A percentile compares a stretch with the other conserved stretches of the same genome.
Conservation (phyloP, 1,139 yeast species). For the Magnusiomyces fungicola region DNA sequence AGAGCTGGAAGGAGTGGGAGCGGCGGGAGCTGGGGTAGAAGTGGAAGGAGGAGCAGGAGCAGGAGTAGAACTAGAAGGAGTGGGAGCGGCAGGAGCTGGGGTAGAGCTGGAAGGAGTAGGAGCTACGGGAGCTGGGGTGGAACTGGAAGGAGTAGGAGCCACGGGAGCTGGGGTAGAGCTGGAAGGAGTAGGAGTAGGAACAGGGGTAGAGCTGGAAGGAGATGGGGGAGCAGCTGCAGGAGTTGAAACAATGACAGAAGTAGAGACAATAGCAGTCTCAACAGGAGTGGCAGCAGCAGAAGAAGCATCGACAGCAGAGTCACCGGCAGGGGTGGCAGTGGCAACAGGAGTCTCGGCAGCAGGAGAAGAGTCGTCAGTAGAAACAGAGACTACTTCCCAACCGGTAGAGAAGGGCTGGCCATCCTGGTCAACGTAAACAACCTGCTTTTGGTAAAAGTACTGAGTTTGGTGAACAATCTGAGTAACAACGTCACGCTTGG, state of each 20-base stretch:
- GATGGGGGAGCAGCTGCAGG: conserved; percentile 36
- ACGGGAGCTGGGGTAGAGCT: conserved; percentile 20
- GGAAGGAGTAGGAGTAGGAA: conserved; percentile 17
- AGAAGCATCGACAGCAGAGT: conserved; percentile 15
- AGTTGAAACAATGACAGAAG: conserved; percentile 32
- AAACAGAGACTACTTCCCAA: conserved; percentile 25
- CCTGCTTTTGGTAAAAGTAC: conserved; percentile 30
- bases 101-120: conserved; percentile 22
- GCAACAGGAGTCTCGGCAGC: conserved; percentile 16
- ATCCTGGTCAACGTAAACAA: conserved; percentile 31
- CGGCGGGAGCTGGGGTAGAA: conserved; percentile 17
- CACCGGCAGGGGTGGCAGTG: conserved; percentile 12
- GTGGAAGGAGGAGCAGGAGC: conserved; percentile 24
- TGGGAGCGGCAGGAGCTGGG: conserved; percentile 15
- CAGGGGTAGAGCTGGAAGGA: conserved; percentile 32
- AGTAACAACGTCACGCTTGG: conserved; percentile 30
- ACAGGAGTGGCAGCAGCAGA: conserved; percentile 19
- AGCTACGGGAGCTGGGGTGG: conserved; percentile 18
- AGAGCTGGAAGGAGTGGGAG: conserved; percentile 18
- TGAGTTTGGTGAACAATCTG: conserved; percentile 29
- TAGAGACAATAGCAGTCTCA: conserved; percentile 21
- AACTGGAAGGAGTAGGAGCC: conserved; percentile 13
- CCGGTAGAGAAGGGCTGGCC: conserved; percentile 31
- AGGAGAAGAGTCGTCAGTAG: conserved; percentile 34
- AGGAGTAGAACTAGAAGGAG: conserved; percentile 17